Conservation (phyloP, 345 rosid species). For the Pseudoturritis turrita region DNA sequence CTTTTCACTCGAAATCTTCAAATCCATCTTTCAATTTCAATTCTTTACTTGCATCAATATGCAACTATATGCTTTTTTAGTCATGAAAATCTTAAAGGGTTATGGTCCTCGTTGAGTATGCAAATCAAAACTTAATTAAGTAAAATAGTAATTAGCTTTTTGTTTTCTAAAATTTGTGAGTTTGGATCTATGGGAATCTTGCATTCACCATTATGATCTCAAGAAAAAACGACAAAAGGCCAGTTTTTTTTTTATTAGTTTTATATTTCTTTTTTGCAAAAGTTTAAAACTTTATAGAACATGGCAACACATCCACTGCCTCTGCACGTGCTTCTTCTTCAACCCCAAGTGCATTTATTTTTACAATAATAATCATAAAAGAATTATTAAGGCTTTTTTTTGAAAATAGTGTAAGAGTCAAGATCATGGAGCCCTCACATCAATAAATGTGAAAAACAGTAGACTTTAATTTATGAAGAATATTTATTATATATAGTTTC, state of each 20-base stretch:
- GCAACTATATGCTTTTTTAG: no score
- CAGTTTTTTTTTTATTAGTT: background rate
- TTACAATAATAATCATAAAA: constrained; percentile 33
- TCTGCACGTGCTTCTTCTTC: constrained; percentile 54
- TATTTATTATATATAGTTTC: constrained; percentile 30
- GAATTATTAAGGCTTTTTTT: constrained; percentile 13
- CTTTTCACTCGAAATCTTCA: background rate
- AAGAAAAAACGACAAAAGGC: constrained; percentile 45
- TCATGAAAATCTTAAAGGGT: background rate
- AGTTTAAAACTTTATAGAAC: constrained; percentile 31
- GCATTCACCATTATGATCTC: constrained; percentile 25
- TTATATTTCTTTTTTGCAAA: constrained; percentile 4
- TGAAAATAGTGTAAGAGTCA: constrained; percentile 29
- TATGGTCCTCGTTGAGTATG: background rate
- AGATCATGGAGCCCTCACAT: constrained; percentile 37
- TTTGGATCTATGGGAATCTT: constrained; percentile 45
- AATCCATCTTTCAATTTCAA: background rate
- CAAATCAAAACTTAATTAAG: background rate
- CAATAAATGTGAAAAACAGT: constrained; percentile 31
- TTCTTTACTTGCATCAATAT: background rate
- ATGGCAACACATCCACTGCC: constrained; percentile 38
- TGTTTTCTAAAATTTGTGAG: constrained; percentile 4
- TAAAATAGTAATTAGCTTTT: background rate
- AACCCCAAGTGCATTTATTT: constrained; percentile 30
- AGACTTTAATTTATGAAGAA: constrained; percentile 28